Base-by-base conservation (phyloP, 1,139 yeast genomes). In the Blastobotrys serpentis region DNA sequence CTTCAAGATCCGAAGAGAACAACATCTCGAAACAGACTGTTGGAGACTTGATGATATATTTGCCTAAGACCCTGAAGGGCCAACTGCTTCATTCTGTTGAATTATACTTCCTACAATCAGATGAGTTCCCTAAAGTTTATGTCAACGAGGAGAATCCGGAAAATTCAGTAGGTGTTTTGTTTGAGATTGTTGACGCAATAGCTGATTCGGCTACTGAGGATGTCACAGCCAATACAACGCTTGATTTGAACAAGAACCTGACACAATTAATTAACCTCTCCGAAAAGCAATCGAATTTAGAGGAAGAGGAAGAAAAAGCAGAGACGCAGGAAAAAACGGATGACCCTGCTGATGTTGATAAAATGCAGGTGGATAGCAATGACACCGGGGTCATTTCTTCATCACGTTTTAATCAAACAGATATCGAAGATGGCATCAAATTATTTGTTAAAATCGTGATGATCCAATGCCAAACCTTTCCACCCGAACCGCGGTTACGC, bases 361-460 rank as follows among this genome's bases (percentile, higher is more conserved):
- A 40, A 7, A 18, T 18, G 14, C 30, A 26, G 34, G 26, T 19
- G 14, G 42, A 32, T 8, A 44, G 39, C 18, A 39, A 21, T n/a
- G 41, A 37, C 1, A 60, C 58, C 33, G 49, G 42, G 19, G 43
- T 54, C 3, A 58, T 56, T 3, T 49, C 45, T 13, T 43, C 54
- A 11, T 29, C 13, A 41, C 42, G 4, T 57, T 57, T 29, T 14
- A 29, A 14, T 11, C 32, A 29, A 10, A 11, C 4, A 7, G 67
- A 60, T n/a, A 44, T 57, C 26, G 52, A 52, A 29, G 53, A 53
- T 55, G 53, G 59, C 0, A 65, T 74, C 6, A 60, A 68, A 25
- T 69, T 81, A 26, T 72, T 80, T 52, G 70, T 82, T 49, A 72
- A 84, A 54, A 77, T 84, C 8, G 65, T 83, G 26, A 76, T 83